Evolutionary conservation across 805 yeast genomes (phyloP), one percentile per base, ranked within the genome.

Genomic region (Wickerhamiella shivajii): DNA sequence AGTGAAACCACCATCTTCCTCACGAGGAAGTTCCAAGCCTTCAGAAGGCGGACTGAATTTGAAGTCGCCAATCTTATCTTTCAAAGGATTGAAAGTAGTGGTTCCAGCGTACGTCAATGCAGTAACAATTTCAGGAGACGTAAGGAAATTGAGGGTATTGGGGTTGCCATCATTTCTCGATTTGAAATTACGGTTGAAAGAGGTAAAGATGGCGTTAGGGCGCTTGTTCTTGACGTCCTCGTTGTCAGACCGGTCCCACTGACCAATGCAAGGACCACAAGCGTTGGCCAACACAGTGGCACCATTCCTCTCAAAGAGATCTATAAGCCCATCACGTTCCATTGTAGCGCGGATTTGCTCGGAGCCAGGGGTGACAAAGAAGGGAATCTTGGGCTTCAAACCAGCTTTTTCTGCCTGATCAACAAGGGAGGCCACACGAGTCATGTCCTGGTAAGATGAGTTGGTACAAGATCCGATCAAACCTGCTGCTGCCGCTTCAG

Each of bases 201-300:
- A 85, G 5, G 97, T 84, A 60, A 87, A 85, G 47, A 87, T 90
- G 34, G 97, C 80, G 60, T 84, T 85, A 49, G 66, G 66, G 43
- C 75, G 83, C 34, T 66, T 62, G 55, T 73, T 72, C 29, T 69
- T 57, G 27, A 79, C 69, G 53, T 80, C 93, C 44, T 69, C 67
- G 33, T 55, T 53, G 37, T 55, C 61, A 22, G 54, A 45, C 66
- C 97, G 78, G 57, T 90, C 95, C 98, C 98, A 87, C 67, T 87
- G 98, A 39, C 98, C 98, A 55, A 87, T 87, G 66, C 98, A 87
- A 52, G 97, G 98, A 47, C 98, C 98, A 69, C 98, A 87, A 14
- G 98, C 98, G 57, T 87, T 87, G 35, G 97, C 95, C 47, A 87
- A 68, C 28, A 87, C 93, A 39, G 71, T 67, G 46, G 94, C 98